Percentiles rank a stretch among this genome's conserved stretches.
phyloP scores from a whole-genome alignment of 1,139 yeast genomes.

The Yamadazyma spencermartinsiae region DNA sequence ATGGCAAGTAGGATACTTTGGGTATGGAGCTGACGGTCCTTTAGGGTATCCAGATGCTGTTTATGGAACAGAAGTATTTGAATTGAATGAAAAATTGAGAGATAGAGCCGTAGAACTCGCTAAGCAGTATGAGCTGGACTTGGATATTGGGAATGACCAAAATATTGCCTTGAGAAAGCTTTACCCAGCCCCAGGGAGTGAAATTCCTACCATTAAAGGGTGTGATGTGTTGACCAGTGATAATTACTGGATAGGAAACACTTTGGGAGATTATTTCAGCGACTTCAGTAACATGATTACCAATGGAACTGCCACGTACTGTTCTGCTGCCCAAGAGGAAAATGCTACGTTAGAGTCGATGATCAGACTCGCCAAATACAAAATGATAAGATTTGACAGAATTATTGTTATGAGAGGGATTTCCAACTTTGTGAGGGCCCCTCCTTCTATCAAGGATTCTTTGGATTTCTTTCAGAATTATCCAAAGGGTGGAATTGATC shows the following conservation, averaged over 20 bases:
- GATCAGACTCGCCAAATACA: constrained; percentile 53
- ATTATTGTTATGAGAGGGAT: constrained; percentile 63
- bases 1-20: constrained; percentile 64
- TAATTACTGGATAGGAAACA: constrained; percentile 57
- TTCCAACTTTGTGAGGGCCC: constrained; percentile 62
- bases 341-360: constrained; percentile 65
- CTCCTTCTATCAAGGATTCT: constrained; percentile 42
- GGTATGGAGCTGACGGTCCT: constrained; percentile 54
- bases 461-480: constrained; percentile 52
- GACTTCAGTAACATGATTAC: constrained; percentile 51
- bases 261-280: constrained; percentile 51
- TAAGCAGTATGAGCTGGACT: constrained; percentile 28
- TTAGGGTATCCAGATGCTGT: constrained; percentile 53
- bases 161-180: constrained; percentile 48
- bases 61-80: constrained; percentile 68
- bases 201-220: constrained; percentile 46
- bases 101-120: constrained; percentile 60
- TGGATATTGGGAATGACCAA: constrained; percentile 46
- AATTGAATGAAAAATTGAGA: constrained; percentile 58
- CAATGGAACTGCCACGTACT: constrained; percentile 60
- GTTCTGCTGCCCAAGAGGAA: constrained; percentile 69
- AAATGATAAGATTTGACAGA: constrained; percentile 57
- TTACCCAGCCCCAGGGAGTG: constrained; percentile 53
- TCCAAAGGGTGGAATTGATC: constrained; percentile 53
- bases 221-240: constrained; percentile 67